Evolutionary conservation across 495 filamentous ascomycete genomes (phyloP).

Genomic region (Cercophora newfieldiana): DNA sequence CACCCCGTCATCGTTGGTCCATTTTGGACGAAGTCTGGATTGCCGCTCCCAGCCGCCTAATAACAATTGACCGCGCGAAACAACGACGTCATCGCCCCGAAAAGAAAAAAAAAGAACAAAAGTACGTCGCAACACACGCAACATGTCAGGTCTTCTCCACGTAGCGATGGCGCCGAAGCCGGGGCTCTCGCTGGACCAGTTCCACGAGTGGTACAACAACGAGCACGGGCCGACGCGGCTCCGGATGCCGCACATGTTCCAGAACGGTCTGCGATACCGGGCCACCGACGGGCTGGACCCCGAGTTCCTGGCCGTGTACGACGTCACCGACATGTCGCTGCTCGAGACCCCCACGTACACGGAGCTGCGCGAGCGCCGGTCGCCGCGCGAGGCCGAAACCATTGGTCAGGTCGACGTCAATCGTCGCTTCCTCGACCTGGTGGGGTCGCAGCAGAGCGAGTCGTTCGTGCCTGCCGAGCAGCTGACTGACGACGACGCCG

Average conservation of each 20-base stretch:
- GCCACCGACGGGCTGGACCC: constrained; percentile 61
- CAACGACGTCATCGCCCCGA: background rate
- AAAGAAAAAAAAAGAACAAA: too few relatives aligned
- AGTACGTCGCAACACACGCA: background rate
- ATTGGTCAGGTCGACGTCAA: constrained; percentile 75
- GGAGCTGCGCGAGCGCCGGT: constrained; percentile 66
- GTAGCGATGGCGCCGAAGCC: constrained; percentile 75
- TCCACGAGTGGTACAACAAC: constrained; percentile 91
- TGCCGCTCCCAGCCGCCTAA: background rate
- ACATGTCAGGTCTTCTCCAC: constrained; percentile 63
- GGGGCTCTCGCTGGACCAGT: constrained; percentile 63
- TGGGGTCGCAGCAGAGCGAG: constrained; percentile 52
- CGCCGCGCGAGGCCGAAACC: constrained; percentile 69
- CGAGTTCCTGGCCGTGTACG: constrained; percentile 76
- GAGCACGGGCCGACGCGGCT: constrained; percentile 80
- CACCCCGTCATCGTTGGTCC: background rate
- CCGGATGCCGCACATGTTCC: constrained; percentile 65
- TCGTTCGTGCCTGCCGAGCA: constrained; percentile 60
- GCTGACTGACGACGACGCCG: constrained; percentile 57
- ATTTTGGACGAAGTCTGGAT: background rate
- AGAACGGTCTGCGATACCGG: constrained; percentile 75
- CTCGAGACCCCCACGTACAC: constrained; percentile 68
- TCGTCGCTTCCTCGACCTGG: constrained; percentile 65
- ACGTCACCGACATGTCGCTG: constrained; percentile 70
- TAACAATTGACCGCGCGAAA: background rate